phyloP scores from a whole-genome alignment of 192 early-diverging fungal species.

The Linnemannia zychae region DNA sequence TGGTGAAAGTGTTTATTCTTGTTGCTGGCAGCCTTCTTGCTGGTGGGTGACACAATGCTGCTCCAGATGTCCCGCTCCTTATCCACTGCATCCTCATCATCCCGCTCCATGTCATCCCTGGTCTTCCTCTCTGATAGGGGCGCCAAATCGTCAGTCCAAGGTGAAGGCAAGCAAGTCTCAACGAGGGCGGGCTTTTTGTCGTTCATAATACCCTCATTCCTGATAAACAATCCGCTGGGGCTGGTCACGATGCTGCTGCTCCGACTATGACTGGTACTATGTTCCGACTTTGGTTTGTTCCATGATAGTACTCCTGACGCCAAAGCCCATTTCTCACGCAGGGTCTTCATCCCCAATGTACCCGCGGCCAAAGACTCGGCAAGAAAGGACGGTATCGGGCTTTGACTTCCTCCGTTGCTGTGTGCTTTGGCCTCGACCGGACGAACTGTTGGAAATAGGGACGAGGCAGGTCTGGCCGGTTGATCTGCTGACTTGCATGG shows the following conservation, averaged over 20 bases:
- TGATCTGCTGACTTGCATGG: slow-evolving; percentile 2
- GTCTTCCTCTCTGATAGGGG: slow-evolving; percentile 6
- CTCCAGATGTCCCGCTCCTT: slow-evolving; percentile 28
- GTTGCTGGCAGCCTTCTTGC: neutral
- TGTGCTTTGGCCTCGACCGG: slow-evolving; percentile 33
- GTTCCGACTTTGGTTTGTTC: slow-evolving; percentile 31
- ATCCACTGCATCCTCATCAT: neutral
- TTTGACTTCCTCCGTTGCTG: slow-evolving; percentile 18
- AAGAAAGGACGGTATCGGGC: slow-evolving; percentile 49
- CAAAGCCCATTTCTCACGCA: slow-evolving; percentile 47
- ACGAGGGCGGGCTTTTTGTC: slow-evolving; percentile 50
- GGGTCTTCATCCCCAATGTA: slow-evolving; percentile 41
- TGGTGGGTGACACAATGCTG: slow-evolving; percentile 11
- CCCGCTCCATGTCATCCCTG: neutral
- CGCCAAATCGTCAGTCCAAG: slow-evolving; percentile 8
- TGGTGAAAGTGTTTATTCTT: neutral
- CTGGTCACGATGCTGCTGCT: slow-evolving; percentile 39
- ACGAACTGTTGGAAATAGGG: neutral
- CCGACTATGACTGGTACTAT: neutral
- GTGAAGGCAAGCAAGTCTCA: slow-evolving; percentile 35
- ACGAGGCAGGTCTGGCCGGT: neutral
- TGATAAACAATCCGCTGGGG: slow-evolving; percentile 45
- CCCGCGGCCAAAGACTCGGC: slow-evolving; percentile 41
- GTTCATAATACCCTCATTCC: slow-evolving; percentile 39
- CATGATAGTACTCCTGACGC: slow-evolving; percentile 48